phyloP scores from a whole-genome alignment of 805 yeast genomes.

The Ogataea polymorpha region DNA sequence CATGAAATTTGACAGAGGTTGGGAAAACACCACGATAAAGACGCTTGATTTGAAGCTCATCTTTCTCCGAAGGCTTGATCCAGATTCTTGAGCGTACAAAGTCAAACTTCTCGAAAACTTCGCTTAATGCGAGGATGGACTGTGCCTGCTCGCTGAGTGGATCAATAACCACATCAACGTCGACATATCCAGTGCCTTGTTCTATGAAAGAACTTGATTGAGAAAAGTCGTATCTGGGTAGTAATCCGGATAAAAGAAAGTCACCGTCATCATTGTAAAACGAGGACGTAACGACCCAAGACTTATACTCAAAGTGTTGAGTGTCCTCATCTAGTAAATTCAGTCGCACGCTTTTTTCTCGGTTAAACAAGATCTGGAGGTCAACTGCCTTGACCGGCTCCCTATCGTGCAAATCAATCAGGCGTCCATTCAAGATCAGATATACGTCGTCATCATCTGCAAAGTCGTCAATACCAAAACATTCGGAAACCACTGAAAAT shows the following conservation, averaged over 20 bases:
- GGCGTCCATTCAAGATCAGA: constrained; percentile 4
- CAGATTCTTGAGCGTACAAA: constrained; percentile 53
- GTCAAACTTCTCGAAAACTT: constrained; percentile 38
- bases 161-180: constrained; percentile 60
- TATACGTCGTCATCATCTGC: background rate
- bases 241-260: constrained; percentile 11
- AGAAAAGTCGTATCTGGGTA: constrained; percentile 22
- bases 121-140: constrained; percentile 46
- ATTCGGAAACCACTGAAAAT: constrained; percentile 32
- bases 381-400: background rate
- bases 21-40: constrained; percentile 52
- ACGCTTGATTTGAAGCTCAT: constrained; percentile 50
- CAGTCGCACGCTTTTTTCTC: constrained; percentile 48
- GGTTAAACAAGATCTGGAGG: constrained; percentile 27
- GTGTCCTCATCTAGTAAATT: constrained; percentile 9
- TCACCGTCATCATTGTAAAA: constrained; percentile 32
- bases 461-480: background rate
- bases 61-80: constrained; percentile 50
- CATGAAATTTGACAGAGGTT: constrained; percentile 30
- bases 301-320: constrained; percentile 23
- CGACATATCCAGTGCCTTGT: constrained; percentile 32
- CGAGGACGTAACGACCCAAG: constrained; percentile 22
- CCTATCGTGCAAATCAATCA: background rate
- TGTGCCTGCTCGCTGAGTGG: constrained; percentile 74
- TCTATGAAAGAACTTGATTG: constrained; percentile 1